Conservation (phyloP, 345 rosid species). For the Eutrema japonicum region DNA sequence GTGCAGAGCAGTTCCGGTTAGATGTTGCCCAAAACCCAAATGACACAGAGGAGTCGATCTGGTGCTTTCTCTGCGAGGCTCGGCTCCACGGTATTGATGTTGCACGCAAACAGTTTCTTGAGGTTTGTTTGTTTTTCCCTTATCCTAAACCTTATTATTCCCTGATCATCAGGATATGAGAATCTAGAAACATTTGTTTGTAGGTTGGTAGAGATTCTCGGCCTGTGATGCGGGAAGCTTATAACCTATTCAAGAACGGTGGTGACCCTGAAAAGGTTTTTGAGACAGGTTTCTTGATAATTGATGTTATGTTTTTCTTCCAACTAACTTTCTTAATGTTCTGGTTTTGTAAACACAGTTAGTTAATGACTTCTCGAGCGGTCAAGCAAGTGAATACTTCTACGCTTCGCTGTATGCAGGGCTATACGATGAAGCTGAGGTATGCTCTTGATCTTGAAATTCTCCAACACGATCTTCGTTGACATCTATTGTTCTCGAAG, state of each 20-base stretch:
- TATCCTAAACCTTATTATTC: not conserved
- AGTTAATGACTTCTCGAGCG: conserved; percentile 58
- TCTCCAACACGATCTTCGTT: conserved; percentile 10
- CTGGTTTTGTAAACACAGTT: conserved; percentile 46
- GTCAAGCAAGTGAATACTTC: conserved; percentile 60
- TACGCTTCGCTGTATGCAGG: conserved; percentile 86
- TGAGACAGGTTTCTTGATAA: not conserved
- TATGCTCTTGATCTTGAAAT: conserved; percentile 40
- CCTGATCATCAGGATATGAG: not conserved
- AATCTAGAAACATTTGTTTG: not conserved
- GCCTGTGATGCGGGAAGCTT: conserved; percentile 83
- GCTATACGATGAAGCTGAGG: conserved; percentile 84
- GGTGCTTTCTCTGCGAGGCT: conserved; percentile 94
- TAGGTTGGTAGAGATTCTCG: conserved; percentile 92
- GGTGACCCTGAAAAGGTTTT: conserved; percentile 88
- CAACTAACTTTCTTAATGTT: not conserved
- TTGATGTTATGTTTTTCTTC: not conserved
- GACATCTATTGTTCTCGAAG: not conserved
- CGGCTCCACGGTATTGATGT: conserved; percentile 61
- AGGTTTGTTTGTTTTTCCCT: conserved; percentile 48
- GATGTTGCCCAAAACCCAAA: conserved; percentile 93
- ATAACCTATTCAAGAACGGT: conserved; percentile 74
- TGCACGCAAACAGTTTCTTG: conserved; percentile 69
- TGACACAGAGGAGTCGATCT: conserved; percentile 92
- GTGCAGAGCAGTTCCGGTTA: conserved; percentile 84